Evolutionary conservation across 805 yeast species (phyloP), one percentile per base, ranked within the genome.

Genomic region (Ogataea pilisensis): DNA sequence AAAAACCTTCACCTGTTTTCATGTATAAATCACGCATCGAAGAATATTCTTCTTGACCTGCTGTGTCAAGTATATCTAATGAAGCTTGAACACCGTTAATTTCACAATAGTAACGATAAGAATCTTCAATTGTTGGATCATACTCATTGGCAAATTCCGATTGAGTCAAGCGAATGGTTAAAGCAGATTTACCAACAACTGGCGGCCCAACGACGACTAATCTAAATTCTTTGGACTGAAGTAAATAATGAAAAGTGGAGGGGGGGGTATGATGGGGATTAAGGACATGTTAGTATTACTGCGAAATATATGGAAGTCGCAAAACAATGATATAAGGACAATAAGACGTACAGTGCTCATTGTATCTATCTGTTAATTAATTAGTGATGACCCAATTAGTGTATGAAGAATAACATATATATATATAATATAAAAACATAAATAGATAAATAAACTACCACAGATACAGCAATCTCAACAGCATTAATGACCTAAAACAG

Each of bases 181-280:
- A 70, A 5, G 99, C 98, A 19, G 95, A 84, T 64, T 93, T 93
- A 67, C 99, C 99, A 41, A 93, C 99, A 66, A 96, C 97, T 60
- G 98, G 98, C 30, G 97, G 97, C 42, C 98, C 99, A 42, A 91
- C 96, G 34, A 91, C 97, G 4, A 93, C 99, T 44, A 93, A 68
- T 61, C 95, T 89, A 63, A 82, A 91, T 64, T 90, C 96, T 63
- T 84, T 55, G 14, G 63, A 51, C 50, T 45, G 31, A 34, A 24
- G 13, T 21, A 34, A n/a, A n/a, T n/a, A n/a, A n/a, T n/a, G n/a
- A n/a, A n/a, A n/a, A n/a, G n/a, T n/a, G n/a, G n/a, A n/a, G n/a
- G n/a, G n/a, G n/a, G n/a, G n/a, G n/a, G n/a, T n/a, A n/a, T n/a
- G n/a, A n/a, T n/a, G n/a, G n/a, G n/a, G n/a, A n/a, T n/a, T n/a